phyloP scores from a whole-genome alignment of 495 filamentous ascomycete genomes.

The Lentithecium fluviatile region DNA sequence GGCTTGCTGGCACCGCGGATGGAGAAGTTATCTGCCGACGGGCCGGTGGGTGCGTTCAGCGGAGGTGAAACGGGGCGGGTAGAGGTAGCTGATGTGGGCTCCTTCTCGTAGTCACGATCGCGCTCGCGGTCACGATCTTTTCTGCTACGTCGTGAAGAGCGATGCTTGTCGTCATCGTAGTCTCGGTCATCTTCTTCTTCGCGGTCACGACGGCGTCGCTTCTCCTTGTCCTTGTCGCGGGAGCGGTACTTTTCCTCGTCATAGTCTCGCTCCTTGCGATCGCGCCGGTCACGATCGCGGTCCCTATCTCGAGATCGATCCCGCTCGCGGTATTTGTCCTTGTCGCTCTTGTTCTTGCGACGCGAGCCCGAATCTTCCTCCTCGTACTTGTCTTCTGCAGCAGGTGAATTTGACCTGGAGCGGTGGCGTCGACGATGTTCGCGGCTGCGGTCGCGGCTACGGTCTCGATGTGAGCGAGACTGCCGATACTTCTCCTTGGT shows the following conservation, averaged over 20 bases:
- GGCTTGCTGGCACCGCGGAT: conserved; percentile 40
- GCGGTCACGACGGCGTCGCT: conserved; percentile 55
- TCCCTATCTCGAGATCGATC: conserved; percentile 27
- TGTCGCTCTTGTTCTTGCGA: conserved; percentile 29
- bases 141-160: conserved; percentile 47
- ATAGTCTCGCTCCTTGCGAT: conserved; percentile 35
- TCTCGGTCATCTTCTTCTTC: conserved; percentile 46
- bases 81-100: neutral
- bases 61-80: conserved; percentile 25
- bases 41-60: conserved; percentile 45
- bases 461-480: conserved; percentile 48
- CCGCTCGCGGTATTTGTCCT: conserved; percentile 37
- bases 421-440: conserved; percentile 54
- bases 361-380: conserved; percentile 26
- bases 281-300: conserved; percentile 36
- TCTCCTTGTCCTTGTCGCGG: conserved; percentile 49
- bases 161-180: conserved; percentile 41
- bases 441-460: conserved; percentile 48
- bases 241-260: conserved; percentile 47
- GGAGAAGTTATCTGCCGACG: conserved; percentile 42
- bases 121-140: conserved; percentile 33
- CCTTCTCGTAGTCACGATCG: conserved; percentile 21
- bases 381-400: conserved; percentile 26
- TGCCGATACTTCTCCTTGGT: conserved; percentile 47
- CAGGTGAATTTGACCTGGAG: conserved; percentile 39